Evolutionary conservation across 2,329 filamentous ascomycete species (phyloP).

Genomic region (Monilinia polystroma): DNA sequence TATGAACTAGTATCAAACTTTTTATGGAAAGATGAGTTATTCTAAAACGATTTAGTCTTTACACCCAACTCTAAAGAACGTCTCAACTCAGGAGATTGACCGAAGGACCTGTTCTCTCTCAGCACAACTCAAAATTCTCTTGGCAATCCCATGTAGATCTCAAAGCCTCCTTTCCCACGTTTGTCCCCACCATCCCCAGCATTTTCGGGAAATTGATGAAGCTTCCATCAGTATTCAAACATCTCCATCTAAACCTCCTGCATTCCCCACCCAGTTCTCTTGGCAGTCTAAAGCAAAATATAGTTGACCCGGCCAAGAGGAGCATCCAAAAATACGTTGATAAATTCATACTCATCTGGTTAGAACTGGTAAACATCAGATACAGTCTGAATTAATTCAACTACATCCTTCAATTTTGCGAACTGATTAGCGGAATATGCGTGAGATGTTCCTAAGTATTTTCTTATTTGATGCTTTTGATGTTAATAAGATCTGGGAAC

Average conservation of each 20-base stretch:
- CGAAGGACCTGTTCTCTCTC: neutral
- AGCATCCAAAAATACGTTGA: constrained; percentile 5
- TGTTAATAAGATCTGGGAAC: neutral
- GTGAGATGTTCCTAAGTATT: neutral
- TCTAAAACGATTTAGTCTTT: neutral
- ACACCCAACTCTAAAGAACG: neutral
- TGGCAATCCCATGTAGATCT: constrained; percentile 6
- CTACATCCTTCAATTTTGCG: neutral
- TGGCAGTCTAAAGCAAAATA: neutral
- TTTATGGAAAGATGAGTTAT: neutral
- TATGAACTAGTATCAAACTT: neutral
- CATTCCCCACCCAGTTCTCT: neutral
- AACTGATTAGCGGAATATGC: constrained; percentile 5
- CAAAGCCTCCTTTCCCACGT: neutral
- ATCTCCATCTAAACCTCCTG: constrained; percentile 10
- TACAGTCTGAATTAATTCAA: neutral
- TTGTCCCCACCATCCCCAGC: neutral
- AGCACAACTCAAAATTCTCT: constrained; percentile 9
- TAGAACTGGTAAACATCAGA: neutral
- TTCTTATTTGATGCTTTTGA: neutral
- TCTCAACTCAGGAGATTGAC: constrained; percentile 9
- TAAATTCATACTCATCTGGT: neutral
- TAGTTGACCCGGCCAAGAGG: constrained; percentile 7
- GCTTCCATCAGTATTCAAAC: constrained; percentile 11
- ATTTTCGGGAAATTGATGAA: constrained; percentile 14